Conservation (phyloP, 768 basidiomycete genomes). For the Mycena indigotica region DNA sequence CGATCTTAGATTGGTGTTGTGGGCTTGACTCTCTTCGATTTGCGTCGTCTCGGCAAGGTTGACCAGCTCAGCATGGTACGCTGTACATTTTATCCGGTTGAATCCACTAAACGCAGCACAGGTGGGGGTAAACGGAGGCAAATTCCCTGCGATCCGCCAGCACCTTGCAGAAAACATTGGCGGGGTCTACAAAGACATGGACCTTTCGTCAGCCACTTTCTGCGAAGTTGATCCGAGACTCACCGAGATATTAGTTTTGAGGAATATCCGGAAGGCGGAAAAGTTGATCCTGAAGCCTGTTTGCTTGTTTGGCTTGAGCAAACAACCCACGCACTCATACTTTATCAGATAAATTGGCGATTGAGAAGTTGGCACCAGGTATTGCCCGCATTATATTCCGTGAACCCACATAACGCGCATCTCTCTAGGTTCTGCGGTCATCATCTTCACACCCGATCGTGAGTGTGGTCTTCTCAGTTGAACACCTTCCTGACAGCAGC, state of each 20-base stretch:
- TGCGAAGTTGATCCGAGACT: constrained; percentile 1
- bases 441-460: constrained; percentile 94
- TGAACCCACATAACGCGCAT: not conserved
- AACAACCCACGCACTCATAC: constrained; percentile 1
- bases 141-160: constrained; percentile 82
- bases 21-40: constrained; percentile 86
- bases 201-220: constrained; percentile 60
- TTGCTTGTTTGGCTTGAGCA: constrained; percentile 32
- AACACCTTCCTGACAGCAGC: not conserved
- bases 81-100: not conserved
- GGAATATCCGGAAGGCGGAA: constrained; percentile 71
- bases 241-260: constrained; percentile 58
- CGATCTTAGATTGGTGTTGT: constrained; percentile 77
- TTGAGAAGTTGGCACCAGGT: constrained; percentile 74
- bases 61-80: constrained; percentile 63
- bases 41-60: constrained; percentile 82
- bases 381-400: constrained; percentile 50
- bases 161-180: constrained; percentile 85
- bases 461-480: constrained; percentile 28
- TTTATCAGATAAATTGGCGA: constrained; percentile 76
- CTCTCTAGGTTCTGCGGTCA: constrained; percentile 80
- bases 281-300: constrained; percentile 82
- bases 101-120: not conserved
- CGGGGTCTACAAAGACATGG: constrained; percentile 84
- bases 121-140: constrained; percentile 87